Evolutionary conservation across 768 basidiomycete genomes (phyloP), one percentile per base, ranked within the genome.

Genomic region (Trametes meyenii): DNA sequence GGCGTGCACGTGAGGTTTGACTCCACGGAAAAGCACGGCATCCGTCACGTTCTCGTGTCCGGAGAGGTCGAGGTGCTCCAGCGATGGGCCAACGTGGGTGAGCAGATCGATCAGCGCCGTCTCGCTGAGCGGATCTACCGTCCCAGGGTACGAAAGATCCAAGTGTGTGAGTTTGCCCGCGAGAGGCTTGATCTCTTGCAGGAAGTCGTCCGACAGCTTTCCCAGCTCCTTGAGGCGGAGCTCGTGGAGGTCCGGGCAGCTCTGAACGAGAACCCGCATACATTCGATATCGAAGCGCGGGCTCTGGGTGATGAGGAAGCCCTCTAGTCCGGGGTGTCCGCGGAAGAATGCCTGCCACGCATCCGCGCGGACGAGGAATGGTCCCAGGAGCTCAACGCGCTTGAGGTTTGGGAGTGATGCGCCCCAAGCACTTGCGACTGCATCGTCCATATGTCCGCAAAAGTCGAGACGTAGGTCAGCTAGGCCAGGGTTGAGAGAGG

Each of bases 211-310:
- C 55, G 79, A 73, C 58, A 98, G 72, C 63, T 83, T 75, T 7
- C 89, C 93, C 35, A 98, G 73, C 69, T 96, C 92, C 62, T 85
- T 84, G 40, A 99, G 77, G 2, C 91, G 83, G 1, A 99, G 82
- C 50, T 87, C 85, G n/a, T 74, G 80, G 17, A 98, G 76, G 50
- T 82, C 80, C 23, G 82, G 76, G 55, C 81, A 84, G 55, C 76
- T 65, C 35, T 76, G 54, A 26, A 87, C 81, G 23, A 97, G 82
- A 0, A 81, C 71, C 13, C 78, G 70, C 58, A 90, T 74, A 69
- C 90, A 92, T 12, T 81, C 79, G 3, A 87, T 70, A 71, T 94
- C 86, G 73, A 98, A 95, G 5, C 94, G 85, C 8, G 94, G 93
- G 59, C 89, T 91, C 69, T 96, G 93, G 10, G 81, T 88, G 68